A percentile compares a stretch with the other conserved stretches of the same genome.
Conservation (phyloP, 148 eudicot genomes). For the Nepenthes mirabilis region DNA sequence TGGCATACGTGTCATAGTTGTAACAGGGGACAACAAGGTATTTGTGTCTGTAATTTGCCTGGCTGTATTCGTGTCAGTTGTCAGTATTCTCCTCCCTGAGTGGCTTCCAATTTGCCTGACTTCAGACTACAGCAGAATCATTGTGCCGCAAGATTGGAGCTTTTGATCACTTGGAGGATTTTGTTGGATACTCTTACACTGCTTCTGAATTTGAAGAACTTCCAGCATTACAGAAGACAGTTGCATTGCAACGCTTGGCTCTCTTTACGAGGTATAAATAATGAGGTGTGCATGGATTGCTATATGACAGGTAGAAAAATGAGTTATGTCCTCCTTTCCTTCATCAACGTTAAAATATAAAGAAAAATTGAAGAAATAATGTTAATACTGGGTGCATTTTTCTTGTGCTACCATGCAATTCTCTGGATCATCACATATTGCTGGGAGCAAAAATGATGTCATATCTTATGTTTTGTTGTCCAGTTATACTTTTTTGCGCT, state of each 20-base stretch:
- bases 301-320: not conserved
- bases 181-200: slow-evolving; percentile 71
- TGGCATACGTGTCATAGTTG: slow-evolving; percentile 96
- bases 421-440: too few relatives aligned
- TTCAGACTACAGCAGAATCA: slow-evolving; percentile 88
- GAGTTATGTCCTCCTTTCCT: not conserved
- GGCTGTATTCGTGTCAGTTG: not conserved
- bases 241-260: slow-evolving; percentile 85
- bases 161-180: slow-evolving; percentile 82
- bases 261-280: slow-evolving; percentile 62
- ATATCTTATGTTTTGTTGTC: too few relatives aligned
- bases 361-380: too few relatives aligned
- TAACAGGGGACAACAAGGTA: slow-evolving; percentile 99
- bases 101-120: slow-evolving; percentile 13
- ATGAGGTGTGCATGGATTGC: not conserved
- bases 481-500: too few relatives aligned
- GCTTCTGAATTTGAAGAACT: slow-evolving; percentile 98
- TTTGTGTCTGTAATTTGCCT: not conserved
- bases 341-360: not conserved
- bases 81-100: not conserved
- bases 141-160: slow-evolving; percentile 84
- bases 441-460: too few relatives aligned
- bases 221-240: slow-evolving; percentile 76
- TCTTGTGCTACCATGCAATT: too few relatives aligned
- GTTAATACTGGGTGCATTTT: too few relatives aligned